Evolutionary conservation across 148 eudicot species (phyloP), one percentile per base, ranked within the genome.

Genomic region (Talinum fruticosum): DNA sequence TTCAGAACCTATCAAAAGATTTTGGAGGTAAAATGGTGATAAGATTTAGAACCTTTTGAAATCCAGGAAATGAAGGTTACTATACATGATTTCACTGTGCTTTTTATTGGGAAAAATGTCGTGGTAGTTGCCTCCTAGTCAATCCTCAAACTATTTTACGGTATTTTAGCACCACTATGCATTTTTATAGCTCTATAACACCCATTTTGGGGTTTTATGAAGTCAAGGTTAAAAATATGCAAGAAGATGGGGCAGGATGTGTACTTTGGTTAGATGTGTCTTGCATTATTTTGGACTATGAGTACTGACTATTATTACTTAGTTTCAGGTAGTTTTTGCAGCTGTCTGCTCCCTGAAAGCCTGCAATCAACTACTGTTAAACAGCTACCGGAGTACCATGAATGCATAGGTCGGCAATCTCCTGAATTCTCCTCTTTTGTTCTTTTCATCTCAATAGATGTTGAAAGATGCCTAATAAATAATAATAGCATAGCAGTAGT

Each of bases 291-390:
- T 45, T 19, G 19, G 37, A 41, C 54, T 29, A 71, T 61, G 6
- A 28, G 26, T 4, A 35, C 6, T 73, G 51, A 44, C 18, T 6
- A 65, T 37, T 6, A 14, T 79, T 41, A 35, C 47, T 70, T 49
- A 57, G 37, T 76, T 84, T 62, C 90, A 93, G 98, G 98, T 76
- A 77, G 91, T 80, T 76, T 91, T 33, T 93, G 97, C 72, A 91
- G 91, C 78, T 93, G 97, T 79, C 83, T 93, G 76, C 96, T 93
- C 29, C 98, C 98, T 10, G 98, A 91, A 80, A 93, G 91, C 82
- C 93, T 93, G 79, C 98, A 91, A 86, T 84, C 74, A 74, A 88
- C 97, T 69, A 85, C 96, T 34, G 89, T 93, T 49, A 85, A 88
- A 83, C 92, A 91, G 76, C 65, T 85, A 70, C 89, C 97, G 0